phyloP scores from a whole-genome alignment of 192 early-diverging fungal species.

The Spinellus fusiger region DNA sequence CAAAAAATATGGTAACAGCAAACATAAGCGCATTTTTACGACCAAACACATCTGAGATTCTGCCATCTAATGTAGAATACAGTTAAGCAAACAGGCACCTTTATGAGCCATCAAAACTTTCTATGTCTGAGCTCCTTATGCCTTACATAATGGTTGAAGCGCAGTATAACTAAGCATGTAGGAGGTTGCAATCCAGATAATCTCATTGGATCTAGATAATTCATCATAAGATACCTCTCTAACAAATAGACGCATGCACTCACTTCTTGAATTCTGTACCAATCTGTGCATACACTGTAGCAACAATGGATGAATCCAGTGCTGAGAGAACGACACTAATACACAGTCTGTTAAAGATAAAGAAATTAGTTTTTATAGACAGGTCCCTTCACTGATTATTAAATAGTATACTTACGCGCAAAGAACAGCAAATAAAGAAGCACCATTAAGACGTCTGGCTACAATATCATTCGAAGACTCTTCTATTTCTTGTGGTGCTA shows the following conservation, averaged over 20 bases:
- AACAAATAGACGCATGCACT: not conserved
- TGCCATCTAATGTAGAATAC: slow-evolving; percentile 37
- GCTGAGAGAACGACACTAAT: slow-evolving; percentile 23
- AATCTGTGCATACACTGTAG: slow-evolving; percentile 30
- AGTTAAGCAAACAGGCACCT: not conserved
- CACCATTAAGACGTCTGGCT: slow-evolving; percentile 7
- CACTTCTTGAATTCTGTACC: slow-evolving; percentile 35
- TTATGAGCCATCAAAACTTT: not conserved
- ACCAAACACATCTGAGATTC: slow-evolving; percentile 79
- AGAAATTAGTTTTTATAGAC: not conserved
- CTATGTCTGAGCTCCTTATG: not conserved
- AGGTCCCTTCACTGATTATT: not conserved
- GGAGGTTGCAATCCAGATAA: slow-evolving; percentile 78
- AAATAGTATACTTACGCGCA: slow-evolving; percentile 5
- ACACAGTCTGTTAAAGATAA: slow-evolving; percentile 15
- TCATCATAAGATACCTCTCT: not conserved
- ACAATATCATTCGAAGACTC: slow-evolving; percentile 1
- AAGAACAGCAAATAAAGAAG: slow-evolving; percentile 9
- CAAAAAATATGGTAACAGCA: slow-evolving; percentile 55
- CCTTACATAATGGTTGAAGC: slow-evolving; percentile 68
- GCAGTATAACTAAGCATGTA: slow-evolving; percentile 73
- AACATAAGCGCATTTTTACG: slow-evolving; percentile 52
- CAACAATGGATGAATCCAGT: slow-evolving; percentile 33
- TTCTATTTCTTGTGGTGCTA: no score
- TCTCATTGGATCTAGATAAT: slow-evolving; percentile 36